Evolutionary conservation across 257 asterid genomes (phyloP).

Genomic region (Galeopsis tetrahit): DNA sequence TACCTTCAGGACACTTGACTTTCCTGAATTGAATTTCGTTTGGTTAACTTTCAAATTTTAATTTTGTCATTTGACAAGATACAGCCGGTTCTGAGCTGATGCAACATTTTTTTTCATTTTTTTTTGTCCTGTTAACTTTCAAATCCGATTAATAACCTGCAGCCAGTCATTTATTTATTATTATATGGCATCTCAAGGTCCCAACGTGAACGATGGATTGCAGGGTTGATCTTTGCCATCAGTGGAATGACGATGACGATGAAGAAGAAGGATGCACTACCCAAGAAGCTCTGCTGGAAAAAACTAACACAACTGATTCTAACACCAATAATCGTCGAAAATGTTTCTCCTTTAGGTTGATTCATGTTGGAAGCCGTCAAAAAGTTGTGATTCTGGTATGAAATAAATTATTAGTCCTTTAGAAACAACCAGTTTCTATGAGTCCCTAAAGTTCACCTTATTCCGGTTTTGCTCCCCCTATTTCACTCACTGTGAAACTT

Average conservation of each 20-base stretch:
- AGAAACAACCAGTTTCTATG: slow-evolving; percentile 15
- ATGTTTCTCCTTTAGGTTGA: slow-evolving; percentile 58
- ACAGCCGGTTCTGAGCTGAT: too few relatives aligned
- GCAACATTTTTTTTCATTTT: too few relatives aligned
- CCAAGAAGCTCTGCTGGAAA: slow-evolving; percentile 62
- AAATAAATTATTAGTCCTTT: slow-evolving; percentile 18
- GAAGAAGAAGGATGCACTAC: slow-evolving; percentile 67
- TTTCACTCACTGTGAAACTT: too few relatives aligned
- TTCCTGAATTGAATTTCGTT: too few relatives aligned
- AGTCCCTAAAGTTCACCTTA: too few relatives aligned
- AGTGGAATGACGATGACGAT: slow-evolving; percentile 60
- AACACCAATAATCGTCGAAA: slow-evolving; percentile 44
- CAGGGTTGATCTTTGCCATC: slow-evolving; percentile 97
- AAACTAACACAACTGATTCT: slow-evolving; percentile 47
- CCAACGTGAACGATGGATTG: slow-evolving; percentile 32
- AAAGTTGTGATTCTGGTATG: slow-evolving; percentile 80
- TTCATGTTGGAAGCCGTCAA: slow-evolving; percentile 77
- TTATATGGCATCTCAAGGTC: not conserved
- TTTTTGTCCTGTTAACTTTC: too few relatives aligned
- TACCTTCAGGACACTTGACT: too few relatives aligned
- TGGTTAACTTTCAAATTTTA: too few relatives aligned
- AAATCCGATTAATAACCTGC: too few relatives aligned
- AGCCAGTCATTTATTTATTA: not conserved
- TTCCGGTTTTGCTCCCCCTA: too few relatives aligned
- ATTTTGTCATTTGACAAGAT: too few relatives aligned